Evolutionary conservation across 2,329 filamentous ascomycete genomes (phyloP).

Genomic region (Tympanopsis confertula): DNA sequence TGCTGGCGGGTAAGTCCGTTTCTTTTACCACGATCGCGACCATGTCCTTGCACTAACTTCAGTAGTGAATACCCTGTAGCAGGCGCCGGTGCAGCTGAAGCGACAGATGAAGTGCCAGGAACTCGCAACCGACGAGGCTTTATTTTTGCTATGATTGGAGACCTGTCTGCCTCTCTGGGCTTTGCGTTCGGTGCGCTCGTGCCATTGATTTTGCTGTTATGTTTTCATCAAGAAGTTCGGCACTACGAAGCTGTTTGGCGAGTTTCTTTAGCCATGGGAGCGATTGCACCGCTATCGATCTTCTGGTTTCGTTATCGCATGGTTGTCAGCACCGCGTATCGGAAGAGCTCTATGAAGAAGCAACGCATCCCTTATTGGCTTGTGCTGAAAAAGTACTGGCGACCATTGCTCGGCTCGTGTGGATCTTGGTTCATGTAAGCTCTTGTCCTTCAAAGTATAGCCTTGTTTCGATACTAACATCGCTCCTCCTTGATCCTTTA

Average conservation of each 20-base stretch:
- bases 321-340: constrained; percentile 21
- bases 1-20: constrained; percentile 20
- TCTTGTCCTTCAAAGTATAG: no score
- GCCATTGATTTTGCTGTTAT: constrained; percentile 26
- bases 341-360: constrained; percentile 19
- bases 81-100: constrained; percentile 22
- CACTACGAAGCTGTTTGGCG: constrained; percentile 23
- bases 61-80: constrained; percentile 27
- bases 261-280: constrained; percentile 23
- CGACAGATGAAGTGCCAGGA: constrained; percentile 23
- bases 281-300: constrained; percentile 24
- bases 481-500: no score
- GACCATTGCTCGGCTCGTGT: constrained; percentile 23
- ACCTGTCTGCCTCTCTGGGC: constrained; percentile 26
- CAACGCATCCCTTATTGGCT: constrained; percentile 21
- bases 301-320: constrained; percentile 28
- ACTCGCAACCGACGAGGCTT: constrained; percentile 27
- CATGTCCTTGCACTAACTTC: neutral
- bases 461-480: no score
- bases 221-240: constrained; percentile 20
- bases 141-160: constrained; percentile 28
- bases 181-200: constrained; percentile 26
- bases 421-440: constrained; percentile 25
- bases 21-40: neutral
- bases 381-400: constrained; percentile 22